Evolutionary conservation across 2,329 filamentous ascomycete genomes (phyloP).

Genomic region (Dactylella cylindrospora): DNA sequence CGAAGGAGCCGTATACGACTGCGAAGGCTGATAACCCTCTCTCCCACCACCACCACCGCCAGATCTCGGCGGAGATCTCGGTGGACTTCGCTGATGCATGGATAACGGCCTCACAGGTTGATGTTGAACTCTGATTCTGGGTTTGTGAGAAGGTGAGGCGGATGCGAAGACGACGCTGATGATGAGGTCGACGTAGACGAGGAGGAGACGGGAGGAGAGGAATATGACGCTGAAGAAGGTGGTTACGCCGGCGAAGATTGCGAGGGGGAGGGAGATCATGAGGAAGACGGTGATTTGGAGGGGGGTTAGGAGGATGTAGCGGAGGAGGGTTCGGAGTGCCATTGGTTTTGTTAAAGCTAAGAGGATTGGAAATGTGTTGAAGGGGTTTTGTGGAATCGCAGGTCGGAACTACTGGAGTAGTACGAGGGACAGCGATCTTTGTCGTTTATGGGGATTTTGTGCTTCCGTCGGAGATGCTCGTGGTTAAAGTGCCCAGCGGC

Average conservation of each 20-base stretch:
- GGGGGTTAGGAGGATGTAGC: constrained; percentile 33
- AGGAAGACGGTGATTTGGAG: constrained; percentile 40
- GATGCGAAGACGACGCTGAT: constrained; percentile 24
- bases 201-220: constrained; percentile 35
- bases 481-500: too few species aligned
- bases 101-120: too few species aligned
- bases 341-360: constrained; percentile 5
- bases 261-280: constrained; percentile 39
- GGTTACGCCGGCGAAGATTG: constrained; percentile 30
- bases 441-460: too few species aligned
- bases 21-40: constrained; percentile 9
- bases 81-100: constrained; percentile 27
- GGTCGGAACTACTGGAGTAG: too few species aligned
- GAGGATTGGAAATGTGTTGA: too few species aligned
- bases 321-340: constrained; percentile 26
- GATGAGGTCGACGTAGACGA: constrained; percentile 40
- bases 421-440: too few species aligned
- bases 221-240: constrained; percentile 42
- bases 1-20: constrained; percentile 21
- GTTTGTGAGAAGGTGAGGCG: neutral
- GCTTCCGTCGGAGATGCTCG: too few species aligned
- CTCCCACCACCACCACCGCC: neutral
- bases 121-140: too few species aligned
- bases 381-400: too few species aligned
- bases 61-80: constrained; percentile 11